Base-by-base conservation (phyloP, 1,139 yeast genomes). In the Blastobotrys illinoisensis region DNA sequence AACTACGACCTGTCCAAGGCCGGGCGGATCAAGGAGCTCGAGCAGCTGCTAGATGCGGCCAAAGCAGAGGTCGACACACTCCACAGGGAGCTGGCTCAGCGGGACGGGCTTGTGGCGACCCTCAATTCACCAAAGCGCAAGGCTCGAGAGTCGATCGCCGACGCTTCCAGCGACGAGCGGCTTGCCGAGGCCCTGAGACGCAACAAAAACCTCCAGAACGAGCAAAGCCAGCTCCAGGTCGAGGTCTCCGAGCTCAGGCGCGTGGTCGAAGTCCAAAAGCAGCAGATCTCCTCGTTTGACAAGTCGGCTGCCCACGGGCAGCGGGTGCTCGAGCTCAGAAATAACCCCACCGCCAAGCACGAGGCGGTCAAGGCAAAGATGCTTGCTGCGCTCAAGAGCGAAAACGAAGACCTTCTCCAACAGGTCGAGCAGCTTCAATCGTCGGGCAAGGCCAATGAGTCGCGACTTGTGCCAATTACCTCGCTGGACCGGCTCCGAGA, bases 321-420 rank as follows among this genome's bases (percentile, higher is more conserved):
- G 65, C 78, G 83, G 49, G 76, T 88, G 1, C 68, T 89, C 19
- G 88, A 87, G 67, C 70, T 87, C 53, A 77, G 83, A 54, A 77
- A 80, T 45, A 88, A 86, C 64, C 95, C 96, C 1, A 77, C 85
- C n/a, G 61, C 79, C 2, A 75, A 75, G 23, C 86, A 85, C 62
- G 95, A 88, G 66, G 70, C 78, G 13, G 72, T 85, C n/a, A 86
- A 85, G 60, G 77, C 75, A 58, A 72, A 76, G 47, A 74, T 79
- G 56, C 69, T 88, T 19, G 79, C 78, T 16, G 71, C 77, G 0
- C 71, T 89, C 32, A 69, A 76, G 48, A 69, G 71, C 43, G 96
- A 89, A 65, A 89, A 88, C 61, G 71, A 75, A n/a, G 84, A 78
- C 9, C 71, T 89, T 18, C 59, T 74, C 21, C 62, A 62, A 1